phyloP scores from a whole-genome alignment of 768 basidiomycete species.

The Calocera cornea region DNA sequence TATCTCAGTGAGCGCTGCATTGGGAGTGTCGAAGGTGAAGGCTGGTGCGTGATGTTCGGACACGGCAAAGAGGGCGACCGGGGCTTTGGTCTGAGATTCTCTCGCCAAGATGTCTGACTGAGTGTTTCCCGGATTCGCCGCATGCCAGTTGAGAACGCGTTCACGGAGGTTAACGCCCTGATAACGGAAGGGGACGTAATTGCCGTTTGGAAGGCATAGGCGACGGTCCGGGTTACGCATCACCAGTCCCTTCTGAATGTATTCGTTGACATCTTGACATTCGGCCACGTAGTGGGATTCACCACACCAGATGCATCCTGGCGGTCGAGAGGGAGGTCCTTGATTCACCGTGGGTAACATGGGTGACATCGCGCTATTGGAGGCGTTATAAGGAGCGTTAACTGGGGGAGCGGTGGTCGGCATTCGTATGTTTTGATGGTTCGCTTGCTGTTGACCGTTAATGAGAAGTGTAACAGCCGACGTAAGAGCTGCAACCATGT shows the following conservation, averaged over 20 bases:
- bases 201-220: neutral
- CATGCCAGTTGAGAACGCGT: neutral
- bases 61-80: neutral
- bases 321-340: too few species aligned
- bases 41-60: neutral
- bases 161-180: neutral
- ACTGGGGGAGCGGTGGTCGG: too few species aligned
- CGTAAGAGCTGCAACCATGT: too few species aligned
- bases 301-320: too few species aligned
- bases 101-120: neutral
- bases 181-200: neutral
- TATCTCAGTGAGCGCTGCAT: neutral
- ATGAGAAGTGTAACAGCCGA: too few species aligned
- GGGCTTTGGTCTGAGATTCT: neutral
- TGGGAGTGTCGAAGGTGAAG: neutral
- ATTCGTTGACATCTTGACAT: neutral
- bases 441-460: too few species aligned
- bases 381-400: too few species aligned
- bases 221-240: neutral
- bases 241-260: neutral
- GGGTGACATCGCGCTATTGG: too few species aligned
- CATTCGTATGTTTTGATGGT: too few species aligned
- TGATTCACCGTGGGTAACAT: too few species aligned
- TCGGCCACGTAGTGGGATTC: neutral
- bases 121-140: neutral